Evolutionary conservation across 257 asterid genomes (phyloP).

Genomic region (Solanum sejunctum): DNA sequence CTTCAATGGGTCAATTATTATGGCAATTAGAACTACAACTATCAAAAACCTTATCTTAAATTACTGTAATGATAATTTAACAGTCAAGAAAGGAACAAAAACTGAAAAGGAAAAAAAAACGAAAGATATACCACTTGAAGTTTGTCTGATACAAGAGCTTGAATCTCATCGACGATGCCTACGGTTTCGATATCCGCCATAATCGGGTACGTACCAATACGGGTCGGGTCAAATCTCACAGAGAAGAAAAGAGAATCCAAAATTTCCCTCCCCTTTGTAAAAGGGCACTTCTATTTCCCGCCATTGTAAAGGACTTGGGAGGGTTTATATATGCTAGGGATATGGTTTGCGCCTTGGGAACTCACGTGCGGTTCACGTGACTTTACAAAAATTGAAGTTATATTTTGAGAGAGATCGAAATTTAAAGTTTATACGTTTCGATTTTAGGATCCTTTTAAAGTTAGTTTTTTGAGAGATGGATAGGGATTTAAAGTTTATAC

Average conservation of each 20-base stretch:
- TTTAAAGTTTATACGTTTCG: no score
- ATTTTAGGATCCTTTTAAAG: no score
- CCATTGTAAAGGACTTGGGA: constrained; percentile 11
- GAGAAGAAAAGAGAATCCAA: not conserved
- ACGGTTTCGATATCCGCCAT: constrained; percentile 67
- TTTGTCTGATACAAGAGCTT: constrained; percentile 67
- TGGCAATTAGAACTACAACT: not conserved
- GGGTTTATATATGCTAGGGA: not conserved
- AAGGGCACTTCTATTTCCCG: constrained; percentile 44
- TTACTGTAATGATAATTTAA: not conserved
- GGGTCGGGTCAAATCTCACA: constrained; percentile 4
- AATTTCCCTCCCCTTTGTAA: constrained; percentile 12
- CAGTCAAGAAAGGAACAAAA: not conserved
- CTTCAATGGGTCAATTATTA: not conserved
- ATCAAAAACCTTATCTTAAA: not conserved
- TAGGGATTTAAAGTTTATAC: no score
- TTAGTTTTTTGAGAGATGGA: no score
- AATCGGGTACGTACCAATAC: not conserved
- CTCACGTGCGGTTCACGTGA: not conserved
- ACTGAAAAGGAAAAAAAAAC: not conserved
- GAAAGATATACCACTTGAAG: constrained; percentile 77
- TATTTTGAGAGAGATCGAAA: not conserved
- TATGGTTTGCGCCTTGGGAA: not conserved
- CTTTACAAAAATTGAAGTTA: not conserved
- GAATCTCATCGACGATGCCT: constrained; percentile 68